phyloP scores from a whole-genome alignment of 2,329 filamentous ascomycete species.

The Colletotrichum costaricense region DNA sequence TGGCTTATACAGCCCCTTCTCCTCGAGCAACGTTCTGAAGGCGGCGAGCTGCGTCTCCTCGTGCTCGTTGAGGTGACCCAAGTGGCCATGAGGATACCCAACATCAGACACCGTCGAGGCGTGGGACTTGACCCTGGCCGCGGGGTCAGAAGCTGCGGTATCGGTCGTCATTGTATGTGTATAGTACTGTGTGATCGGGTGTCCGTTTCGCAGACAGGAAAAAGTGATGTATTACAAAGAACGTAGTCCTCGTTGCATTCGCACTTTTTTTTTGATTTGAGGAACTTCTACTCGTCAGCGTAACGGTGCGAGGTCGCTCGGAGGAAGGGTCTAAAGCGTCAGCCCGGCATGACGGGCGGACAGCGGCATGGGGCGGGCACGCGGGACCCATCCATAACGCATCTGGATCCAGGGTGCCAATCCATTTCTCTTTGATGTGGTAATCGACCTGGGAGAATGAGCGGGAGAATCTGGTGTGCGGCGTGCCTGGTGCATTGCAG shows the following conservation, averaged over 20 bases:
- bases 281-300: slow-evolving; percentile 21
- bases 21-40: slow-evolving; percentile 77
- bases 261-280: neutral
- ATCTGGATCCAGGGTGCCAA: neutral
- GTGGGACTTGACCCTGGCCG: slow-evolving; percentile 27
- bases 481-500: neutral
- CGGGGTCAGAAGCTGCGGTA: slow-evolving; percentile 22
- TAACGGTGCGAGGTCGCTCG: slow-evolving; percentile 9
- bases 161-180: slow-evolving; percentile 16
- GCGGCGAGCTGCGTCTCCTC: slow-evolving; percentile 75
- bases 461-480: neutral
- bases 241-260: neutral
- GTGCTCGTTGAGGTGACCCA: slow-evolving; percentile 77
- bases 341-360: slow-evolving; percentile 19
- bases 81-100: slow-evolving; percentile 80
- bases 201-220: too few species aligned
- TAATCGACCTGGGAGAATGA: slow-evolving; percentile 17
- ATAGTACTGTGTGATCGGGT: neutral
- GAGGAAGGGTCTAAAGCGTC: slow-evolving; percentile 4
- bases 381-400: slow-evolving; percentile 5
- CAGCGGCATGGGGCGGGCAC: neutral
- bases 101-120: slow-evolving; percentile 44
- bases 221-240: neutral
- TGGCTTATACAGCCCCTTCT: slow-evolving; percentile 73
- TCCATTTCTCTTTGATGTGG: slow-evolving; percentile 9